Conservation (phyloP, 179 eudicot genomes). For the Nepenthes alata region DNA sequence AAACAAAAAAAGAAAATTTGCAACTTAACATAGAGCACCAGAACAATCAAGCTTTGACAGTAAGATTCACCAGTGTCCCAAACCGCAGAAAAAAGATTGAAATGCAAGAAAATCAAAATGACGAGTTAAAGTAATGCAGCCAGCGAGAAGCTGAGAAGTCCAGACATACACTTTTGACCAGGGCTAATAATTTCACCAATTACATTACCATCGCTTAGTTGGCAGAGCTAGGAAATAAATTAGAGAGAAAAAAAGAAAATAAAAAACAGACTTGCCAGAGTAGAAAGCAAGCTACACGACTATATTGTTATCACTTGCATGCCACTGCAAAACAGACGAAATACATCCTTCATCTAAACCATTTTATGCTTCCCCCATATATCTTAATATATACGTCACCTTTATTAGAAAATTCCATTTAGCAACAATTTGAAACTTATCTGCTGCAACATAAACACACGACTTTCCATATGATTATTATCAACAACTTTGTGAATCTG, state of each 20-base stretch:
- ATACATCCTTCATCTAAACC: background rate
- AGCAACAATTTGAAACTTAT: background rate
- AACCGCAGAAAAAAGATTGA: background rate
- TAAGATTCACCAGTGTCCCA: background rate
- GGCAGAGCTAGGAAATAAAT: background rate
- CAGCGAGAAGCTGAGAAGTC: background rate
- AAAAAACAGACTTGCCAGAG: background rate
- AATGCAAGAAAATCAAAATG: background rate
- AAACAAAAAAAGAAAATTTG: background rate
- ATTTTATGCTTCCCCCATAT: background rate
- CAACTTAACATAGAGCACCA: background rate
- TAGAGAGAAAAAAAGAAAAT: background rate
- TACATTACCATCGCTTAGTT: background rate
- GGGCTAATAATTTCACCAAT: background rate
- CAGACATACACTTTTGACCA: background rate
- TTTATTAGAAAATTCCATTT: background rate
- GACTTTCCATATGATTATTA: too few relatives aligned
- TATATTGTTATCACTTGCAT: background rate
- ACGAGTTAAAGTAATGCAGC: background rate
- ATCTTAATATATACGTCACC: background rate
- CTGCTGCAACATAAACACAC: background rate
- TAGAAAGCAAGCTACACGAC: background rate
- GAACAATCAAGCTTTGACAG: background rate
- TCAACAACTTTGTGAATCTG: too few relatives aligned
- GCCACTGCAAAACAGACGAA: background rate